These are phyloP conservation scores for Cyberlindnera nakhonratchasimensis DNA, from an alignment of 805 yeast genomes.

Conservation along the genomic window DNA sequence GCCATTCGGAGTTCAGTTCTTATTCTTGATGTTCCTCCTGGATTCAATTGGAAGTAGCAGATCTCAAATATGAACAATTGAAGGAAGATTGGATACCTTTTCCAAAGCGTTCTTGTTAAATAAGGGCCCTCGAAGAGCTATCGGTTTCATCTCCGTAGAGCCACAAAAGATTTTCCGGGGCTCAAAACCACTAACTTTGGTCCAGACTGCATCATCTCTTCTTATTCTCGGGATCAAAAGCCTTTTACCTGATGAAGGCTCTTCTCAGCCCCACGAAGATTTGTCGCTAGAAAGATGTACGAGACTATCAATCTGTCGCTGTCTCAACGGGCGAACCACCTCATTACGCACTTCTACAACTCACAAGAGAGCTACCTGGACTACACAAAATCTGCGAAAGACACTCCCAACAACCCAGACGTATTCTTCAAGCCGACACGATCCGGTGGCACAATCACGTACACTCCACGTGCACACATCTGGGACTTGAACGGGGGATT, in stretches of 20 bases:
- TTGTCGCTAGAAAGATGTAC: constrained; percentile 48
- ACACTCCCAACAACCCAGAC: constrained; percentile 37
- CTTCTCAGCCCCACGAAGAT: background rate
- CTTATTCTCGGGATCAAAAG: no score
- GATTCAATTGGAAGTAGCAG: no score
- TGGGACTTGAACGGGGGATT: constrained; percentile 79
- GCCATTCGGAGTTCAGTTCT: background rate
- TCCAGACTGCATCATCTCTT: no score
- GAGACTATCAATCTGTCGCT: constrained; percentile 72
- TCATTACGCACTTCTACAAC: constrained; percentile 79
- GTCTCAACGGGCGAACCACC: constrained; percentile 71
- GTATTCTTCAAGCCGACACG: constrained; percentile 45
- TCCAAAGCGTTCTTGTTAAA: no score
- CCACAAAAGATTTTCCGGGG: background rate
- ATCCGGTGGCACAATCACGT: constrained; percentile 44
- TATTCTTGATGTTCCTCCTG: no score
- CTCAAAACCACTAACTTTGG: background rate
- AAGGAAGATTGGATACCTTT: background rate
- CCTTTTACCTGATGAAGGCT: no score
- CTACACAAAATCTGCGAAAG: constrained; percentile 34
- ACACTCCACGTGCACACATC: constrained; percentile 76
- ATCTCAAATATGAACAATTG: no score
- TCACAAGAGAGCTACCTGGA: constrained; percentile 67
- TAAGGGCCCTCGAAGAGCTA: no score
- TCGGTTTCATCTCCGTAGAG: background rate